Conservation (phyloP, 768 basidiomycete genomes). For the Phlegmacium glaucopus region DNA sequence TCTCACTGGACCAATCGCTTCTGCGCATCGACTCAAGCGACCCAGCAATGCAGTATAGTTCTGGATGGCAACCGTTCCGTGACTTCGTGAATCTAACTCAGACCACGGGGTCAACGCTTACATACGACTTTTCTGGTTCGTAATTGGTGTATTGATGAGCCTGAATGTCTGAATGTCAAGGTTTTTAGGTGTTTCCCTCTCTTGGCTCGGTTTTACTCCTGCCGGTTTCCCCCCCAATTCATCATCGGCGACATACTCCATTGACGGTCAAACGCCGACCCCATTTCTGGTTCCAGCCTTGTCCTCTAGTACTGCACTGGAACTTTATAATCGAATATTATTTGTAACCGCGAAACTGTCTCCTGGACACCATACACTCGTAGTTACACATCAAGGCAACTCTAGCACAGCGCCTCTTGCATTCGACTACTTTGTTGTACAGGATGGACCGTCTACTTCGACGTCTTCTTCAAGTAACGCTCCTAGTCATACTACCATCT, state of each 20-base stretch:
- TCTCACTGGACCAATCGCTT: conserved; percentile 10
- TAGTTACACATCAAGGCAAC: conserved; percentile 20
- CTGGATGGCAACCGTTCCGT: conserved; percentile 15
- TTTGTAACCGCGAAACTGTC: conserved; percentile 17
- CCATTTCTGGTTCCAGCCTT: conserved; percentile 17
- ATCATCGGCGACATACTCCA: conserved; percentile 21
- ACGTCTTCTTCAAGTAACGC: conserved; percentile 8
- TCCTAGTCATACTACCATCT: neutral
- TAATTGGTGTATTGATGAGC: neutral
- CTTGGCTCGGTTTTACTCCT: conserved; percentile 22
- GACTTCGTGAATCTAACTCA: conserved; percentile 16
- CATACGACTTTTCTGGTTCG: conserved; percentile 24
- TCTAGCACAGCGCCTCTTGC: conserved; percentile 21
- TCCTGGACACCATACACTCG: conserved; percentile 16
- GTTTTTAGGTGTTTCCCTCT: conserved; percentile 24
- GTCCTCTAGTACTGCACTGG: conserved; percentile 7
- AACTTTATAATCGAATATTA: conserved; percentile 14
- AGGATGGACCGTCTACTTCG: conserved; percentile 7
- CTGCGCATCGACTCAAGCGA: conserved; percentile 13
- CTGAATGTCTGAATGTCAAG: neutral
- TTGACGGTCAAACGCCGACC: conserved; percentile 19
- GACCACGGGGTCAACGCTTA: conserved; percentile 14
- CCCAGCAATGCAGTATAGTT: conserved; percentile 16
- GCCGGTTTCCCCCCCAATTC: conserved; percentile 16
- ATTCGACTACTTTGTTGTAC: conserved; percentile 13